These are phyloP conservation scores for Ophiobolus disseminans DNA, from an alignment of 2,329 filamentous ascomycete genomes.

Conservation along the genomic window DNA sequence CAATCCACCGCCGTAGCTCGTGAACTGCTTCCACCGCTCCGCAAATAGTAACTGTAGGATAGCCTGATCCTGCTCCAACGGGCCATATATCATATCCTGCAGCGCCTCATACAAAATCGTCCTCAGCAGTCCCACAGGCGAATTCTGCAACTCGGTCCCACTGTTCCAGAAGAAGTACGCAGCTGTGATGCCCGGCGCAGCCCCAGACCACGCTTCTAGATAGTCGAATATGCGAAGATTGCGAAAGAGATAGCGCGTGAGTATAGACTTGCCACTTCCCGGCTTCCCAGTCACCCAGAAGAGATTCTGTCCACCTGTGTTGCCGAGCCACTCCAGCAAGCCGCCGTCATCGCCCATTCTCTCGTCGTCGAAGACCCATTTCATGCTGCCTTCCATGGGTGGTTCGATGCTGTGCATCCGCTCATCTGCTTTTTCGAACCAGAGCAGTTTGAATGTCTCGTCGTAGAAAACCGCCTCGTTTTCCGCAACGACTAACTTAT, in stretches of 20 bases:
- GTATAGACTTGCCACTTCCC: slow-evolving; percentile 57
- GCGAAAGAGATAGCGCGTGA: slow-evolving; percentile 51
- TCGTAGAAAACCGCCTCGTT: slow-evolving; percentile 32
- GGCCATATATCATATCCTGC: slow-evolving; percentile 43
- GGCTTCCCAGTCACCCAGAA: slow-evolving; percentile 49
- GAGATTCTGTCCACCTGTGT: slow-evolving; percentile 31
- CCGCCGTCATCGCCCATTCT: slow-evolving; percentile 18
- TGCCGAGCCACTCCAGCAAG: slow-evolving; percentile 38
- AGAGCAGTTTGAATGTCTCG: slow-evolving; percentile 28
- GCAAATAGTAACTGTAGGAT: slow-evolving; percentile 36
- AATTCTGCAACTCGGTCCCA: slow-evolving; percentile 39
- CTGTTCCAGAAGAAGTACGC: slow-evolving; percentile 57
- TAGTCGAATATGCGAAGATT: slow-evolving; percentile 32
- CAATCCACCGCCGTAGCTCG: slow-evolving; percentile 36
- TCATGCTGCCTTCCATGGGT: slow-evolving; percentile 29
- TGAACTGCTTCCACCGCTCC: slow-evolving; percentile 40
- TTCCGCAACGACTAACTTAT: slow-evolving; percentile 25
- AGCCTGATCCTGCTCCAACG: slow-evolving; percentile 30
- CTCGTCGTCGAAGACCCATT: slow-evolving; percentile 32
- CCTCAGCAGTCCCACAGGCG: slow-evolving; percentile 29
- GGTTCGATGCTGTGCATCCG: slow-evolving; percentile 28
- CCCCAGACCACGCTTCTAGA: slow-evolving; percentile 39
- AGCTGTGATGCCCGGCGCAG: slow-evolving; percentile 40
- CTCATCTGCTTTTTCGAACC: slow-evolving; percentile 34
- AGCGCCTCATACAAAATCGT: slow-evolving; percentile 40